phyloP scores from a whole-genome alignment of 768 basidiomycete species.

The Amanita phalloides region DNA sequence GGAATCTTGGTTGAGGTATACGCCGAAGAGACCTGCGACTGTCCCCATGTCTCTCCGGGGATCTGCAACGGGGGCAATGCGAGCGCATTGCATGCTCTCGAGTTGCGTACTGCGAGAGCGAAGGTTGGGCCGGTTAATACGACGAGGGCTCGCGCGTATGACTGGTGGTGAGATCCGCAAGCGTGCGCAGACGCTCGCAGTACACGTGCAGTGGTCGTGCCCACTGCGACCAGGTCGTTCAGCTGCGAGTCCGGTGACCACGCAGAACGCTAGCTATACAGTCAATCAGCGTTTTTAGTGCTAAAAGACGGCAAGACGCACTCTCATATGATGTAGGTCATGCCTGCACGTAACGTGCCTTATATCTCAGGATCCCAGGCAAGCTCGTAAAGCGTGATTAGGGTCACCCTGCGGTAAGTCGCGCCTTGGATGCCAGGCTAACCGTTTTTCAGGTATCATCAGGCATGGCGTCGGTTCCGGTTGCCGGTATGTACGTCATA shows the following conservation, averaged over 20 bases:
- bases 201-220: conserved; percentile 57
- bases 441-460: conserved; percentile 41
- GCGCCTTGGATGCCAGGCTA: conserved; percentile 71
- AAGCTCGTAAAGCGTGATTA: conserved; percentile 75
- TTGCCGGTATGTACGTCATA: too few species aligned
- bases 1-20: conserved; percentile 6
- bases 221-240: conserved; percentile 72
- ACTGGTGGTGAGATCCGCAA: conserved; percentile 17
- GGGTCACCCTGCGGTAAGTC: conserved; percentile 63
- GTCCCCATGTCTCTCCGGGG: conserved; percentile 11
- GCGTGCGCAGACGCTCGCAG: conserved; percentile 54
- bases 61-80: conserved; percentile 37
- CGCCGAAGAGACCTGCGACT: background rate
- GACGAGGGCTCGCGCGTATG: conserved; percentile 23
- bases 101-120: conserved; percentile 51
- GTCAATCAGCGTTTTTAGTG: background rate
- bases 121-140: conserved; percentile 48
- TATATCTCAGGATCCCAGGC: conserved; percentile 52
- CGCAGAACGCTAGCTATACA: conserved; percentile 51
- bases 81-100: conserved; percentile 61
- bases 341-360: conserved; percentile 64
- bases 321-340: conserved; percentile 70
- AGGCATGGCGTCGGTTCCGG: background rate
- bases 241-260: conserved; percentile 69
- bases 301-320: conserved; percentile 17